Evolutionary conservation across 2,329 filamentous ascomycete species (phyloP), one percentile per base, ranked within the genome.

Genomic region (Penicillium sp.): DNA sequence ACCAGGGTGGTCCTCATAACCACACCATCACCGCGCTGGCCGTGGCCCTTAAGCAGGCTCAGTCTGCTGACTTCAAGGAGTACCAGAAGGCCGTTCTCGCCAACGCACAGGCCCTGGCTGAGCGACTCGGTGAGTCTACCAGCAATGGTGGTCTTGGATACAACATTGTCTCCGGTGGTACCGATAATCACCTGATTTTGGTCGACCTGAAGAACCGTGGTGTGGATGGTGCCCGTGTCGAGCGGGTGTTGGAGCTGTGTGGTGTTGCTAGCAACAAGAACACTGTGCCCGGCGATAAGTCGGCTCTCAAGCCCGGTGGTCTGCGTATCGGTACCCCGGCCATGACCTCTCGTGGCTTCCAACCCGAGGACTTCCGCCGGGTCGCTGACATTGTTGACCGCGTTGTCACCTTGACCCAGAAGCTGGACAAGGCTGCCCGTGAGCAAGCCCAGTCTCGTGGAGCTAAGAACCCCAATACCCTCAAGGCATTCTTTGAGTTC

Each of bases 211-310:
- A 96, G 75, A 87, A 92, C 72, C 86, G 90, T 74, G 84, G 80
- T 62, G 86, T 99, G 19, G 95, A 99, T 70, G 95, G 95, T 70
- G 95, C 95, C 24, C 88, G 93, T 52, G 91, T 96, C 14, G 93
- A 97, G 80, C 88, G 91, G 47, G 87, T 96, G 16, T 84, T 97
- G 24, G 93, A 97, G 75, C 86, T 96, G 47, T 91, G 96, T 64
- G 93, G 93, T 68, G 93, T 98, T 52, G 95, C 95, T n/a, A 90
- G 90, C 73, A 99, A 99, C 84, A 99, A 99, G 84, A 99, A 99
- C 80, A 97, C 95, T 8, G 93, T 97, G 0, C 95, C 95, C 1
- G 95, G 93, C 44, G 95, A 99, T 78, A 91, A 89, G 73, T 96
- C 92, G 1, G 95, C 95, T 1, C 85, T 99, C 71, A 91, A 93